Conservation (phyloP, 305 asterid species). For the Fraxinus latifolia region DNA sequence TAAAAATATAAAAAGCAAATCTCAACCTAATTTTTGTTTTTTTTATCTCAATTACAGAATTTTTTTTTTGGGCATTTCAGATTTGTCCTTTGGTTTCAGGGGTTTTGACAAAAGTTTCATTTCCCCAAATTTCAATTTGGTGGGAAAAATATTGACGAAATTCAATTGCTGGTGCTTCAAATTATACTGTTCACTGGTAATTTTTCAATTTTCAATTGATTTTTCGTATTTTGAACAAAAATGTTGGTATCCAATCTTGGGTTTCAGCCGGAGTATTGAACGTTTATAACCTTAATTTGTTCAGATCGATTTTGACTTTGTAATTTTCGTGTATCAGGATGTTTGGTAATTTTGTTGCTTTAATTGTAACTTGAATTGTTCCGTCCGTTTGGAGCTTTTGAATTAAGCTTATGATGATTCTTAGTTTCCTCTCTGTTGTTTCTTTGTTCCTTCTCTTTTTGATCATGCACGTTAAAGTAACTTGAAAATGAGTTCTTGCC, state of each 20-base stretch:
- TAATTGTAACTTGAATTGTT: not conserved
- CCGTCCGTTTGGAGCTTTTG: not conserved
- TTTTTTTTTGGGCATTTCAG: constrained; percentile 20
- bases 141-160: constrained; percentile 18
- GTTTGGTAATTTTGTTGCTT: constrained; percentile 10
- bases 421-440: not conserved
- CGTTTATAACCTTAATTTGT: constrained; percentile 3
- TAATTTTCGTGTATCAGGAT: not conserved
- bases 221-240: not conserved
- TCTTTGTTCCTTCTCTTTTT: not conserved
- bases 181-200: constrained; percentile 19
- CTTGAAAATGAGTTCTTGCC: not conserved
- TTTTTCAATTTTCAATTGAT: not conserved
- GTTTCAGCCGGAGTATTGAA: constrained; percentile 8
- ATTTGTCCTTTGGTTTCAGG: constrained; percentile 10
- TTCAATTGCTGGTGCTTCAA: constrained; percentile 23
- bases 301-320: constrained; percentile 29
- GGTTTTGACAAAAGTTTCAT: constrained; percentile 31
- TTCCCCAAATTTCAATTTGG: constrained; percentile 26
- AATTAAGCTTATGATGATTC: not conserved
- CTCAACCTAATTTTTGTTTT: not conserved
- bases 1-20: constrained; percentile 21
- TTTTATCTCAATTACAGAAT: constrained; percentile 10
- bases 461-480: not conserved
- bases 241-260: constrained; percentile 11